Percentiles rank a stretch among this genome's conserved stretches.
Evolutionary conservation across 2,329 filamentous ascomycete species (phyloP).

Genomic region (Thelonectria rubi): DNA sequence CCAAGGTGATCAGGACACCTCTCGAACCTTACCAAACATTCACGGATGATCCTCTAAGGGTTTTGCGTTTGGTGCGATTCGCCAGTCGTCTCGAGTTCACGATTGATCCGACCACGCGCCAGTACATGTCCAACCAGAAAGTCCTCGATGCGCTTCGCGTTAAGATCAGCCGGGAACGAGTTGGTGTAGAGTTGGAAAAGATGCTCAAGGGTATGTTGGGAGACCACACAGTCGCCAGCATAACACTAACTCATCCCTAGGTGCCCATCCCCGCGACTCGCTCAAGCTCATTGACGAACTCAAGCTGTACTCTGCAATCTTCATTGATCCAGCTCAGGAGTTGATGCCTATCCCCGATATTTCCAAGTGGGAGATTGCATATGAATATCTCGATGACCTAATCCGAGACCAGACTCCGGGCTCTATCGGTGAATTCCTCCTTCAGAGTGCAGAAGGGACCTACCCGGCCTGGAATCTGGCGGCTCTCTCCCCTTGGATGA

Average conservation of each 20-base stretch:
- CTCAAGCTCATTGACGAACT: constrained; percentile 73
- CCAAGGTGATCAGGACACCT: constrained; percentile 81
- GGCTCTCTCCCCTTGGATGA: constrained; percentile 78
- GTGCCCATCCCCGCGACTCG: constrained; percentile 67
- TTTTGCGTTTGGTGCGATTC: constrained; percentile 88
- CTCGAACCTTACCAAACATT: constrained; percentile 91
- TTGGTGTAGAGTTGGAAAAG: constrained; percentile 89
- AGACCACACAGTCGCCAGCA: background rate
- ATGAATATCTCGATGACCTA: constrained; percentile 68
- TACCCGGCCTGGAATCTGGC: constrained; percentile 82
- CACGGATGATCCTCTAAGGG: constrained; percentile 88
- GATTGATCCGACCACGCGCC: constrained; percentile 75
- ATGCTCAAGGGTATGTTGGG: constrained; percentile 74
- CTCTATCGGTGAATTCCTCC: constrained; percentile 62
- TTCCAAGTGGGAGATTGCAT: constrained; percentile 68
- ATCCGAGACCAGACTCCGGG: constrained; percentile 53
- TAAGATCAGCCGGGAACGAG: constrained; percentile 92
- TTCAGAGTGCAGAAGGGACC: constrained; percentile 70
- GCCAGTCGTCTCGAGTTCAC: constrained; percentile 83
- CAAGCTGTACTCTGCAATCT: constrained; percentile 75
- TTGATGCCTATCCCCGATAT: constrained; percentile 65
- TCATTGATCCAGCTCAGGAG: constrained; percentile 70
- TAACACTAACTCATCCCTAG: constrained; percentile 46
- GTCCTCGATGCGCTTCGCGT: constrained; percentile 81
- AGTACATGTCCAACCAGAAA: constrained; percentile 79